Evolutionary conservation across 495 filamentous ascomycete species (phyloP), one percentile per base, ranked within the genome.

Genomic region (Penicillium cataractarum): DNA sequence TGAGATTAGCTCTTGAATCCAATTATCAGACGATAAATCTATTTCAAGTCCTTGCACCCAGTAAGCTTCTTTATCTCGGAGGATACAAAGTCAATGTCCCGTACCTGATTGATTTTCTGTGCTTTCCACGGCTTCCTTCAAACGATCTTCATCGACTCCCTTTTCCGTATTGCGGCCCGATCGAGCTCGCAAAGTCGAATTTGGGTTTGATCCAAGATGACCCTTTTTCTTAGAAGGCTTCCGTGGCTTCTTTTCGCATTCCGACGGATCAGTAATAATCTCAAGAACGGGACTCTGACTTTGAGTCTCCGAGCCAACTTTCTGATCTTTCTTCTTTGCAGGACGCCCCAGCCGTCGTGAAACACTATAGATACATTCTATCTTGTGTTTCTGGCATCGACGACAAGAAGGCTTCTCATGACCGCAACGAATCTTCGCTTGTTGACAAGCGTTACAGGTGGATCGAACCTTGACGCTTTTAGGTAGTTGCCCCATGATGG

Each of bases 401-500:
- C 71, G 72, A 57, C 81, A 83, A 2, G 74, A 72, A 13, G 76
- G 78, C 35, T 76, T 79, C 57, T 82, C 78, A 57, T 80, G 79
- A 37, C 78, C 78, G 67, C 81, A 83, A n/a, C 79, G 73, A 22
- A 83, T 77, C 55, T 83, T 83, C 13, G 76, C 77, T 51, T 82
- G 74, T 49, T 82, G 78, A 37, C 80, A 83, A 19, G 78, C 74
- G 59, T 83, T 81, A 66, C 81, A 83, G 0, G 80, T 82, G 1
- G 74, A 75, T 53, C 80, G 78, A 39, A 81, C 71, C 55, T 80
- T 81, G 51, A 78, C 74, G 37, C 73, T 77, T 44, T 75, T 76
- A 8, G 76, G 73, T 4, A 77, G 62, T 21, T 68, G 63, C 15
- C 67, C 66, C 9, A 58, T 49, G 9, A 51, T 53, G 17, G 59